A percentile compares a stretch with the other conserved stretches of the same genome.
Conservation (phyloP, 2,329 filamentous ascomycete genomes). For the Colletotrichum orchidophilum region DNA sequence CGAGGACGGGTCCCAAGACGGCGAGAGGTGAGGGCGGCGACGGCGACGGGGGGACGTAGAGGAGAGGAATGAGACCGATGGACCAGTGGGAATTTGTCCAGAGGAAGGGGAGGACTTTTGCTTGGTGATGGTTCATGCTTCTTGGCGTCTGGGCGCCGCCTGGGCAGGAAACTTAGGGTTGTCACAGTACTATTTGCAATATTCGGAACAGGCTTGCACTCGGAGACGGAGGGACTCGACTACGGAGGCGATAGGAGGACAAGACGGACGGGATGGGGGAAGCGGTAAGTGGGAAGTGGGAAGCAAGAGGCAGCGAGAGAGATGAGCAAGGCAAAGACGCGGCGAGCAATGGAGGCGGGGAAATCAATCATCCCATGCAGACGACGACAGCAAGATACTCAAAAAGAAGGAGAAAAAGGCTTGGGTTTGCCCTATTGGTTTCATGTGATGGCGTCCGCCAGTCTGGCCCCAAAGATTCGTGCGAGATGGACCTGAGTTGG, state of each 20-base stretch:
- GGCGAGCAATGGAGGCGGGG: not conserved
- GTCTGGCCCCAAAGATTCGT: not conserved
- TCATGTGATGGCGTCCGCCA: not conserved
- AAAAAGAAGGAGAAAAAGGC: not conserved
- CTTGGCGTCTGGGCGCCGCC: not conserved
- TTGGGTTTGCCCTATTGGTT: not conserved
- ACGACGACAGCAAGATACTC: not conserved
- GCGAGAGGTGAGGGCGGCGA: not conserved
- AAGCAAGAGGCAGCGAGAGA: not conserved
- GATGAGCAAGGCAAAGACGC: not conserved
- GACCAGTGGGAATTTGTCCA: not conserved
- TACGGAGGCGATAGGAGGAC: not conserved
- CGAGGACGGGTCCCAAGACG: not conserved
- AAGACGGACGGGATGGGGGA: not conserved
- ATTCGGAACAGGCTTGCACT: not conserved
- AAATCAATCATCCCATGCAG: slow-evolving; percentile 15
- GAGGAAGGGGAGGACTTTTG: not conserved
- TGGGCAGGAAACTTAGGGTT: not conserved
- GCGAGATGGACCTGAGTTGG: not conserved
- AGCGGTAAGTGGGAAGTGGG: no score
- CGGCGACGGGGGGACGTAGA: not conserved
- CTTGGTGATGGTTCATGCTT: not conserved
- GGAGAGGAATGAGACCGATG: not conserved
- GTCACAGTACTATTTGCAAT: no score
- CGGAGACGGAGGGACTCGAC: not conserved